Evolutionary conservation across 139 green algal species (phyloP).

Genomic region (Bryopsis sp.): DNA sequence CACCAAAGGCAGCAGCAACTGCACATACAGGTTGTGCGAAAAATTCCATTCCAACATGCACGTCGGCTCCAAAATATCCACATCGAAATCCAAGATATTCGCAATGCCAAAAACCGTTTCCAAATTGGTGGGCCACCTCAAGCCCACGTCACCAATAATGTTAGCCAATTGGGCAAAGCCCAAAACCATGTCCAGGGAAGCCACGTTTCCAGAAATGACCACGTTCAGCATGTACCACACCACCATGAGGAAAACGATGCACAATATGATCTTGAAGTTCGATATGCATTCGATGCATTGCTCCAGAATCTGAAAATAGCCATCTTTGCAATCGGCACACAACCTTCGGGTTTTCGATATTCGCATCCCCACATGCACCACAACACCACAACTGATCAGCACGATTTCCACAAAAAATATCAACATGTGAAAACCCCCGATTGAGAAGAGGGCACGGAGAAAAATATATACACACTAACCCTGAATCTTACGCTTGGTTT

Average conservation of each 20-base stretch:
- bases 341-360: not conserved
- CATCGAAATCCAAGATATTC: conserved; percentile 18
- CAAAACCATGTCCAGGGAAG: conserved; percentile 11
- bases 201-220: conserved; percentile 4
- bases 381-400: too few species aligned
- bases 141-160: conserved; percentile 15
- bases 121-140: conserved; percentile 6
- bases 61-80: conserved; percentile 15
- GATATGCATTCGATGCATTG: conserved; percentile 1
- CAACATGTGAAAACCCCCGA: not conserved
- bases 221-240: conserved; percentile 17
- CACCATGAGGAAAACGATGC: conserved; percentile 5
- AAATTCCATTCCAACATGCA: conserved; percentile 10
- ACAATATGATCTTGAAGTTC: not conserved
- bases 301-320: conserved; percentile 9
- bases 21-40: conserved; percentile 5
- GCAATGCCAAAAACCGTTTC: conserved; percentile 7
- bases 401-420: not conserved
- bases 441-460: not conserved
- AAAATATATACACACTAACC: too few species aligned
- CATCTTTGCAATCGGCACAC: conserved; percentile 4
- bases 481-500: too few species aligned
- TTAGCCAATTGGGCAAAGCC: conserved; percentile 14
- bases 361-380: too few species aligned
- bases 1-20: conserved; percentile 16